phyloP scores from a whole-genome alignment of 2,329 filamentous ascomycete species.

The Calonectria hawksworthii region DNA sequence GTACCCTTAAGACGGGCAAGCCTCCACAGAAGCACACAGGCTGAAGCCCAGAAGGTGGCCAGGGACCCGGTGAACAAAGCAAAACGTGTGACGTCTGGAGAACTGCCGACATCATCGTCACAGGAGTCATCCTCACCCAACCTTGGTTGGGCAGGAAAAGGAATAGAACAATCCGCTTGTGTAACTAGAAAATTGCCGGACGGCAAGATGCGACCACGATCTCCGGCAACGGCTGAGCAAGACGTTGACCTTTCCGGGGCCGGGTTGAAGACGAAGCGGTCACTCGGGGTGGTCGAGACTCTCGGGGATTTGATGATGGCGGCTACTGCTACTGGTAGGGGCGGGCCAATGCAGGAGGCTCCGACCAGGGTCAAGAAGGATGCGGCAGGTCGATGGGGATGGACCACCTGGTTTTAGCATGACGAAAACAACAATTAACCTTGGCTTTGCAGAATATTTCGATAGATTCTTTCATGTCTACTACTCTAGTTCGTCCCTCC shows the following conservation, averaged over 20 bases:
- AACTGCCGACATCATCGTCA: not conserved
- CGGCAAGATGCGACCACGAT: constrained; percentile 7
- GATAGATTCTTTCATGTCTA: constrained; percentile 40
- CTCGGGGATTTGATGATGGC: constrained; percentile 35
- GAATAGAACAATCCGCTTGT: not conserved
- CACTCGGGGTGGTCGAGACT: constrained; percentile 38
- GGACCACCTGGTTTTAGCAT: constrained; percentile 49
- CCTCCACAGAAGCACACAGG: constrained; percentile 28
- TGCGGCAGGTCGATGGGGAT: constrained; percentile 44
- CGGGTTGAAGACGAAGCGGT: constrained; percentile 38
- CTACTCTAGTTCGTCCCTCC: constrained; percentile 58
- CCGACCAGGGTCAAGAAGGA: constrained; percentile 43
- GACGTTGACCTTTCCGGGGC: constrained; percentile 22
- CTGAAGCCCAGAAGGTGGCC: not conserved
- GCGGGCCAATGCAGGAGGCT: constrained; percentile 26
- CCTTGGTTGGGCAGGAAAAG: not conserved
- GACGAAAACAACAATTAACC: not conserved
- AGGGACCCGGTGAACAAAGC: not conserved
- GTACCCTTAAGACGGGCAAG: constrained; percentile 43
- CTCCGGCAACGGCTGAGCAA: constrained; percentile 16
- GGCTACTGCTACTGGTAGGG: constrained; percentile 21
- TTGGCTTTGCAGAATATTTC: constrained; percentile 18
- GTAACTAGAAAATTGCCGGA: not conserved
- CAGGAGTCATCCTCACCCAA: not conserved
- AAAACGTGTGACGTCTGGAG: constrained; percentile 25